Evolutionary conservation across 805 yeast species (phyloP), one percentile per base, ranked within the genome.

Genomic region (Nakazawaea molendinolei): DNA sequence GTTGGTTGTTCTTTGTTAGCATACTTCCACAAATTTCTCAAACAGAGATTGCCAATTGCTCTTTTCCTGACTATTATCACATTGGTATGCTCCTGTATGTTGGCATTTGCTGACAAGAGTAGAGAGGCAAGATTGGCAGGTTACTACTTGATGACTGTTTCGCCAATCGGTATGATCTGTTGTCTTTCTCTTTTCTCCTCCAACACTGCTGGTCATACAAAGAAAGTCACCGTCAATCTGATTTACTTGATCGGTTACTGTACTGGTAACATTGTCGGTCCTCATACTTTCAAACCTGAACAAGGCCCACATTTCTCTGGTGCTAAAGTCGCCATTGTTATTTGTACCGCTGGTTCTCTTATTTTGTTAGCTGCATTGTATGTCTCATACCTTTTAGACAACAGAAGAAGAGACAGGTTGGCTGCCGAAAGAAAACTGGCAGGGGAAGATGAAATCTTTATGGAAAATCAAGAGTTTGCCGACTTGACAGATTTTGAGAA

Each of bases 181-280:
- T 34, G 42, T 23, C 43, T 52, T 16, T 50, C 55, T 2, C 40
- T 46, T 40, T 48, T 46, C 19, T 46, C 57, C 5, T 48, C 57
- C 14, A 52, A 82, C 52, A 69, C 78, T 23, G 77, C 87, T 2
- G 92, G 92, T 9, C 72, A 75, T 43, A 80, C 89, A n/a, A 84
- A 84, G 55, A 76, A 80, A 47, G 65, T 76, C 45, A 67, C 75
- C 5, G 67, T 74, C 19, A 72, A 74, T 36, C 79, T 80, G 5
- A 53, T 77, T 23, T 69, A 69, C 32, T 65, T 82, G 54, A 66
- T 81, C 40, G 80, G 76, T 5, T 83, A 79, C 51, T 75, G 84
- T 27, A 70, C 74, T 30, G 84, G 86, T 12, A 76, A 79, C 52
- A 61, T 81, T 26, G 69, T 79, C 39, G 90, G 89, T 2, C 87